Evolutionary conservation across 495 filamentous ascomycete genomes (phyloP), one percentile per base, ranked within the genome.

Genomic region (Emericellopsis terricola): DNA sequence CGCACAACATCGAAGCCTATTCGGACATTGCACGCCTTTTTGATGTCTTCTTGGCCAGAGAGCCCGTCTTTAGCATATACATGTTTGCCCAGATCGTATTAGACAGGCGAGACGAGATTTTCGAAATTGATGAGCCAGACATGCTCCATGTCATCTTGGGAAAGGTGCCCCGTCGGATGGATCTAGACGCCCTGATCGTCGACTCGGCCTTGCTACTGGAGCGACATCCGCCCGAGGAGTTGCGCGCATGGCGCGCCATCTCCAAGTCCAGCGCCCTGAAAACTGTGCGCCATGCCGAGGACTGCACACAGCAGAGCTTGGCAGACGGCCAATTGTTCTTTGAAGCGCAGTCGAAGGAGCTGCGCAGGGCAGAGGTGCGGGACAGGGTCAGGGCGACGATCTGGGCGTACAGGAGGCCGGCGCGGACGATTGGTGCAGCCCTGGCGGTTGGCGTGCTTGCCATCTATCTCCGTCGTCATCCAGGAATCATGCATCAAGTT

Each of bases 1-100:
- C 89, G 19, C 89, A 97, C 52, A 83, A 94, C 47, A 84, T 97
- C 38, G 73, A 87, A 52, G 79, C 77, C 30, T 93, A 91, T 50
- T 73, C 73, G 39, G 76, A 82, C 40, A 94, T 64, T 83, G 68
- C 87, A 9, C 69, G 89, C 16, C 59, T 97, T 0, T 97, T 94
- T 49, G 89, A 97, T 54, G 84, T 81, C 35, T 58, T 97, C 7
- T 59, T 97, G 9, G 83, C 91, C 4, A 65, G 68, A 34, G 84
- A 87, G 50, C 79, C 86, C 6, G 76, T 78, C 23, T 82, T 94
- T 40, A 71, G 76, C 16, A 61, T 96, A 11, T 97, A 97, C 52
- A 63, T 96, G 18, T 94, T 93, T 54, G 82, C 84, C 13, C 76
- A 83, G 44, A 85, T 93, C 35, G 69, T 94, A 15, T 62, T 91